phyloP scores from a whole-genome alignment of 1,284 basidiomycete genomes.

The Mycosarcoma maydis region DNA sequence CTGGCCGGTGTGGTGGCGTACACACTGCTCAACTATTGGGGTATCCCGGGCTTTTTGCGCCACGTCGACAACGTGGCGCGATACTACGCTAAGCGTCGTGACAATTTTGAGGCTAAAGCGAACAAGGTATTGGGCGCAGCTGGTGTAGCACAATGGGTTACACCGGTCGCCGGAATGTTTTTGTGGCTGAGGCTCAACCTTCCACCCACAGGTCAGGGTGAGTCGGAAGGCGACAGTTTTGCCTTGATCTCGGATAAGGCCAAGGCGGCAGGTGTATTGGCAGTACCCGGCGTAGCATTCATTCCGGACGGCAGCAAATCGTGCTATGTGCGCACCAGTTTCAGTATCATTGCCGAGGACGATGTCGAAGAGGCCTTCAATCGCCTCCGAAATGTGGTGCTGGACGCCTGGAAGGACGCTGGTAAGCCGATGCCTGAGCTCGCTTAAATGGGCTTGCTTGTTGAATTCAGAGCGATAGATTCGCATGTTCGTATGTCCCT shows the following conservation, averaged over 20 bases:
- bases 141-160: conserved; percentile 73
- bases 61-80: conserved; percentile 77
- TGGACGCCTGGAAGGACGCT: conserved; percentile 57
- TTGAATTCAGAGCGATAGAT: no score
- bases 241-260: conserved; percentile 82
- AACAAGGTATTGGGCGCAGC: conserved; percentile 74
- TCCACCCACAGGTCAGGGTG: conserved; percentile 35
- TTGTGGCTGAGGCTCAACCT: conserved; percentile 65
- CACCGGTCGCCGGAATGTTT: conserved; percentile 80
- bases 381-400: conserved; percentile 52
- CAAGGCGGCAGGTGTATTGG: conserved; percentile 82
- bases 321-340: conserved; percentile 62
- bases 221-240: conserved; percentile 75
- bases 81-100: conserved; percentile 82
- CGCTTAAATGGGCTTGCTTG: neutral
- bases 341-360: conserved; percentile 55
- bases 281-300: conserved; percentile 77
- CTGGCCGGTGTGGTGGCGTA: conserved; percentile 81
- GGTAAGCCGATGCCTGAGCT: conserved; percentile 31
- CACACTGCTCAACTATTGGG: conserved; percentile 78
- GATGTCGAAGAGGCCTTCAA: conserved; percentile 57
- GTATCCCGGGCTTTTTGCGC: conserved; percentile 75
- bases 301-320: conserved; percentile 53
- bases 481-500: no score
- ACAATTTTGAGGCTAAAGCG: conserved; percentile 82